A percentile compares a stretch with the other conserved stretches of the same genome.
These are phyloP conservation scores for Datura wrightii DNA, from an alignment of 257 asterid genomes.

Conservation along the genomic window DNA sequence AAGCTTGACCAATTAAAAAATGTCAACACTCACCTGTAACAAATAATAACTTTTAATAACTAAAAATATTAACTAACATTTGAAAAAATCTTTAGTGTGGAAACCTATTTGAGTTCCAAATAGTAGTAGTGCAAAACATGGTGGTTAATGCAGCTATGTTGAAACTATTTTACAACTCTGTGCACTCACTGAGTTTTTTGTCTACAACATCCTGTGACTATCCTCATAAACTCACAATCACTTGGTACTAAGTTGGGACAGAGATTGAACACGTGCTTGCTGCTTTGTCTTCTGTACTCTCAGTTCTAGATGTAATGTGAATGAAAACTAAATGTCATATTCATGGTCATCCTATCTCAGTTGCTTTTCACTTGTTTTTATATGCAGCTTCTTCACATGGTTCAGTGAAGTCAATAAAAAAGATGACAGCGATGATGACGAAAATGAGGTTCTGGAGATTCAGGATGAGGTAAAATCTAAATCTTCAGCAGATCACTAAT, in stretches of 20 bases:
- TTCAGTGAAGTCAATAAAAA: slow-evolving; percentile 63
- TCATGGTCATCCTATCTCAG: slow-evolving; percentile 12
- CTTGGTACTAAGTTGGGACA: not conserved
- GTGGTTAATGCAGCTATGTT: not conserved
- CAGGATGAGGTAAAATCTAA: slow-evolving; percentile 74
- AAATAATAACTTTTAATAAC: not conserved
- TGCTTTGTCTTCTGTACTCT: not conserved
- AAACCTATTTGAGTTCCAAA: not conserved
- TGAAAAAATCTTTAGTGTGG: not conserved
- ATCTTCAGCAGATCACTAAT: not conserved
- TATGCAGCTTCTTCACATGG: slow-evolving; percentile 91
- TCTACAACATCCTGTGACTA: not conserved
- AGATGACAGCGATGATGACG: slow-evolving; percentile 74
- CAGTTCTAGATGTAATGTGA: not conserved
- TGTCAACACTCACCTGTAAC: too few species aligned
- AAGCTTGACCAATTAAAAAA: too few species aligned
- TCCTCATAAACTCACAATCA: not conserved
- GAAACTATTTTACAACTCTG: slow-evolving; percentile 12
- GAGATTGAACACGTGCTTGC: not conserved
- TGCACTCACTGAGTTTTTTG: not conserved
- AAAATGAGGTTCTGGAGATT: slow-evolving; percentile 40
- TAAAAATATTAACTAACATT: not conserved
- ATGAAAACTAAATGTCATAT: not conserved
- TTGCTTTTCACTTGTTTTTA: not conserved
- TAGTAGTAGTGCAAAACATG: not conserved